Evolutionary conservation across 176 grass and related monocot species (phyloP), one percentile per base, ranked within the genome.

Genomic region (Oropetium thomaeum): DNA sequence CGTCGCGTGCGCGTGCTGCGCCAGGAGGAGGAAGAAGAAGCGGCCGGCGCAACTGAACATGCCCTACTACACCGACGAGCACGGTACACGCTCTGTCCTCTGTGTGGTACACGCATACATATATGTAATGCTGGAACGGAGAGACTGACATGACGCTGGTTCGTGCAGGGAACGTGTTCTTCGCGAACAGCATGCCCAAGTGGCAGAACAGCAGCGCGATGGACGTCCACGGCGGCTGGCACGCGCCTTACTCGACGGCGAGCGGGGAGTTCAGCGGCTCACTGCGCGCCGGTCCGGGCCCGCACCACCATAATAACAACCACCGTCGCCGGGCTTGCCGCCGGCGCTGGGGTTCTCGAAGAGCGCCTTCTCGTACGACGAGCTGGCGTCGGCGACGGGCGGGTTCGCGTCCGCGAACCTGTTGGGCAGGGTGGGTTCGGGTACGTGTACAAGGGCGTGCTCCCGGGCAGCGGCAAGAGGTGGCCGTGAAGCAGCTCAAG

Each of bases 401-500:
- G n/a, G n/a, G n/a, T n/a, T n/a, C n/a, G n/a, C n/a, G n/a, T n/a
- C n/a, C n/a, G n/a, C n/a, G n/a, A n/a, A n/a, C n/a, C n/a, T n/a
- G n/a, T n/a, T n/a, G n/a, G n/a, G n/a, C n/a, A n/a, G n/a, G n/a
- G n/a, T n/a, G n/a, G n/a, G n/a, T n/a, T n/a, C n/a, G n/a, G n/a
- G n/a, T n/a, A n/a, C n/a, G n/a, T n/a, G n/a, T n/a, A n/a, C n/a
- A n/a, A n/a, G n/a, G n/a, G n/a, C n/a, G n/a, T n/a, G n/a, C n/a
- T n/a, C n/a, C n/a, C n/a, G n/a, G n/a, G n/a, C n/a, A n/a, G n/a
- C n/a, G n/a, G n/a, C n/a, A n/a, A n/a, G 87, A 92, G 62, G 79
- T 92, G 34, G 96, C 96, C 8, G 89, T 99, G 75, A 99, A 99
- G 89, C 91, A 90, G 79, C 89, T 95, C 81, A 99, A 99, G 76